These are phyloP conservation scores for Pilobolus umbonatus DNA, from an alignment of 192 early-diverging fungal genomes.

Conservation along the genomic window DNA sequence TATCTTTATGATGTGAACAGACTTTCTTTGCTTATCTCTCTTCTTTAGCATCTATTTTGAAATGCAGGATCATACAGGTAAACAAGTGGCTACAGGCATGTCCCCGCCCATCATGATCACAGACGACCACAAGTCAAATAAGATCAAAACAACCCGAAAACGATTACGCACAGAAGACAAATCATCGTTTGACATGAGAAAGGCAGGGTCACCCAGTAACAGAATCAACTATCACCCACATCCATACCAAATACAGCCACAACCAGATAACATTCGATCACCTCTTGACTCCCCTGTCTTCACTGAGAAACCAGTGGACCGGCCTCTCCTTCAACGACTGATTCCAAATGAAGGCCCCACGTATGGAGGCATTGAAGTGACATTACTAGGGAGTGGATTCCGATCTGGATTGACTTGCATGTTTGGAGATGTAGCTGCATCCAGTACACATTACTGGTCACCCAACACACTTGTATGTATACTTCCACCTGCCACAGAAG, in stretches of 20 bases:
- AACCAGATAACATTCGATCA: background rate
- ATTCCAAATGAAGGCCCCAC: constrained; percentile 76
- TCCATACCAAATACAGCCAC: constrained; percentile 10
- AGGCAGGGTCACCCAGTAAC: background rate
- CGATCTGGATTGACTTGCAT: constrained; percentile 62
- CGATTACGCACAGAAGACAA: constrained; percentile 22
- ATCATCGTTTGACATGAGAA: background rate
- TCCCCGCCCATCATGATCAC: constrained; percentile 96
- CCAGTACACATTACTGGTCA: constrained; percentile 68
- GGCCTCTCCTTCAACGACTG: constrained; percentile 43
- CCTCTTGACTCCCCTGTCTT: background rate
- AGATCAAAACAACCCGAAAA: constrained; percentile 42
- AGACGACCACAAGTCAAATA: constrained; percentile 93
- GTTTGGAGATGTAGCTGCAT: constrained; percentile 66
- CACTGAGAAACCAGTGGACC: background rate
- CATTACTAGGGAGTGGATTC: constrained; percentile 71
- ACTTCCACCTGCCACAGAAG: constrained; percentile 59
- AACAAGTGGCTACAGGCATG: constrained; percentile 75
- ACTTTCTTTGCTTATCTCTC: background rate
- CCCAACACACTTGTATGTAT: constrained; percentile 68
- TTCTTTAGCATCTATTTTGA: constrained; percentile 65
- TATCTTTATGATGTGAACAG: background rate
- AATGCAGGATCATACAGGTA: constrained; percentile 64
- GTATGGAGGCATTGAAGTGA: constrained; percentile 70
- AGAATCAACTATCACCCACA: background rate